These are phyloP conservation scores for Myriosclerotinia scirpicola DNA, from an alignment of 2,329 filamentous ascomycete species.

Conservation along the genomic window DNA sequence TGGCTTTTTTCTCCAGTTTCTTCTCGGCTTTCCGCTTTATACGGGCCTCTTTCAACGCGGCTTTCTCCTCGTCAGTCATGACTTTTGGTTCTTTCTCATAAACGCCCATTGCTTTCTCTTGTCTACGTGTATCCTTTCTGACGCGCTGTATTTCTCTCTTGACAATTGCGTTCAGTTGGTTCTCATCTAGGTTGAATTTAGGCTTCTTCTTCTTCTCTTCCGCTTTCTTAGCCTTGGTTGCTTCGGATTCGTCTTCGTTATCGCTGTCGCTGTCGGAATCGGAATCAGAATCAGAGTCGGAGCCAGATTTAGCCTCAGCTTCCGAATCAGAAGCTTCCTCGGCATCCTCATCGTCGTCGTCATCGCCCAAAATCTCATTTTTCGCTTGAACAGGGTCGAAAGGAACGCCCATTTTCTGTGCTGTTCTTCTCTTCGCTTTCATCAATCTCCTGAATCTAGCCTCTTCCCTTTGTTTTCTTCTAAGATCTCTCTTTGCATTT, in stretches of 20 bases:
- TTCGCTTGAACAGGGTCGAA: constrained; percentile 35
- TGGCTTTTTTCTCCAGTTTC: constrained; percentile 14
- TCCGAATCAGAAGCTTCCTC: constrained; percentile 22
- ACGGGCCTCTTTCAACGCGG: constrained; percentile 17
- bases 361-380: constrained; percentile 30
- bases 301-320: constrained; percentile 21
- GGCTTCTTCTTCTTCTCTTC: constrained; percentile 22
- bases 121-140: constrained; percentile 17
- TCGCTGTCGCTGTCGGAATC: constrained; percentile 5
- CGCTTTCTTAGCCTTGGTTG: constrained; percentile 8
- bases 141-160: constrained; percentile 22
- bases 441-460: constrained; percentile 37
- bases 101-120: constrained; percentile 21
- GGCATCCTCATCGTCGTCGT: constrained; percentile 24
- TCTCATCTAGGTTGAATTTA: constrained; percentile 20
- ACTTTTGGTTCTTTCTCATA: constrained; percentile 17
- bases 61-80: constrained; percentile 21
- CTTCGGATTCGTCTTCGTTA: constrained; percentile 1
- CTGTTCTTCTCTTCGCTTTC: constrained; percentile 35
- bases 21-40: constrained; percentile 19
- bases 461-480: constrained; percentile 32
- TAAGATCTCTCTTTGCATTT: constrained; percentile 29
- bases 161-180: constrained; percentile 19
- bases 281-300: constrained; percentile 15
- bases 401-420: constrained; percentile 29